Conservation (phyloP, 345 rosid species). For the Adansonia digitata region DNA sequence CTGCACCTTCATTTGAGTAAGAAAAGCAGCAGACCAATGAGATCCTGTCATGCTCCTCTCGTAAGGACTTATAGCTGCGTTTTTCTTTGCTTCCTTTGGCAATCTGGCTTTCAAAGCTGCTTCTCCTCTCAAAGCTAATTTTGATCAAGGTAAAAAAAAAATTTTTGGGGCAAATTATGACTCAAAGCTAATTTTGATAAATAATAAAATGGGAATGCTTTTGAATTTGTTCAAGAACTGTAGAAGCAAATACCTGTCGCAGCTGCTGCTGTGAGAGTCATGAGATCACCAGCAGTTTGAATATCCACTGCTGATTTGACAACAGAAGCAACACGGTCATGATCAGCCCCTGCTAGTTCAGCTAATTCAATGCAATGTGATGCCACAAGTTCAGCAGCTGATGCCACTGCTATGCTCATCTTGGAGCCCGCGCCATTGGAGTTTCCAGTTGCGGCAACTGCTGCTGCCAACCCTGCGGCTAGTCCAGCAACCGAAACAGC, state of each 20-base stretch:
- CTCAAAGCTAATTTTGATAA: not conserved
- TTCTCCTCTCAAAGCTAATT: constrained; percentile 87
- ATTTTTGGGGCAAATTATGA: not conserved
- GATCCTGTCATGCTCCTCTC: constrained; percentile 50
- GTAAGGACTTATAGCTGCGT: constrained; percentile 75
- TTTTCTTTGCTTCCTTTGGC: constrained; percentile 87
- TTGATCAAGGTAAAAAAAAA: not conserved
- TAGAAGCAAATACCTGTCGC: constrained; percentile 60
- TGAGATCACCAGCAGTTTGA: constrained; percentile 71
- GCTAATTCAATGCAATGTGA: constrained; percentile 87
- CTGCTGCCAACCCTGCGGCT: constrained; percentile 94
- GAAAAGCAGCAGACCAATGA: constrained; percentile 36
- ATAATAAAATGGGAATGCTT: not conserved
- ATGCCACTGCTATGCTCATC: constrained; percentile 71
- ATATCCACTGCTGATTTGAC: constrained; percentile 81
- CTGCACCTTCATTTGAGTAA: constrained; percentile 35
- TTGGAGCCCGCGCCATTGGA: constrained; percentile 40
- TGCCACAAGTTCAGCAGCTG: constrained; percentile 87
- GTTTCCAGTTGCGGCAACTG: constrained; percentile 52
- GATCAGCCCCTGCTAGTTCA: constrained; percentile 71
- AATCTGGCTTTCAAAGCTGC: constrained; percentile 65
- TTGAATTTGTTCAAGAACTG: not conserved
- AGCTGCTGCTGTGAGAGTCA: constrained; percentile 96
- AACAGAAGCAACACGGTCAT: constrained; percentile 57
- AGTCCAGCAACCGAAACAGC: constrained; percentile 80